Conservation (phyloP, 2,329 filamentous ascomycete species). For the Trichophyton equinum region DNA sequence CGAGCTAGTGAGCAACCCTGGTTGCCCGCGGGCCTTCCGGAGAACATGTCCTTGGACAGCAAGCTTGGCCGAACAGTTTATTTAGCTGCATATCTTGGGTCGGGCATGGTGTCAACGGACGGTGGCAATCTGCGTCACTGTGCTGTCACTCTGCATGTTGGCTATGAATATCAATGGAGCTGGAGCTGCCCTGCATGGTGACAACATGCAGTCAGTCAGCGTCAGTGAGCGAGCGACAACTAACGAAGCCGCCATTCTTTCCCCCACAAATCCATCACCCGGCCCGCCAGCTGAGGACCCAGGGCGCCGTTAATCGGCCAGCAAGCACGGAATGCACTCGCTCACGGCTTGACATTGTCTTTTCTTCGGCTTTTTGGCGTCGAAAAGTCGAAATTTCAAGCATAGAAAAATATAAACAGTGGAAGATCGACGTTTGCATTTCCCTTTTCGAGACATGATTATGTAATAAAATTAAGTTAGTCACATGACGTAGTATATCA, state of each 20-base stretch:
- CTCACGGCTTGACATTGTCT: not conserved
- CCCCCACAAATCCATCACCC: too few species aligned
- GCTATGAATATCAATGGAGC: too few species aligned
- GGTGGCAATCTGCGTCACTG: too few species aligned
- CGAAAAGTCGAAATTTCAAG: not conserved
- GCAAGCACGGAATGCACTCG: too few species aligned
- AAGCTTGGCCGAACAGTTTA: not conserved
- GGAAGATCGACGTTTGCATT: not conserved
- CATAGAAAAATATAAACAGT: too few species aligned
- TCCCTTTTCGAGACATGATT: not conserved
- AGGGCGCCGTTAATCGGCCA: too few species aligned
- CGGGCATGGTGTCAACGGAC: not conserved
- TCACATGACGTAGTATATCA: not conserved
- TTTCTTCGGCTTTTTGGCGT: not conserved
- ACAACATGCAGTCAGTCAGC: too few species aligned
- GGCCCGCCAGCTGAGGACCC: too few species aligned
- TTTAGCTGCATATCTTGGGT: not conserved
- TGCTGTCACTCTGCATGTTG: too few species aligned
- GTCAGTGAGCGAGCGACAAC: too few species aligned
- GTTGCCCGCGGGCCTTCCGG: not conserved
- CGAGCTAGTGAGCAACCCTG: not conserved
- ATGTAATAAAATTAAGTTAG: not conserved
- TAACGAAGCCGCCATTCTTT: too few species aligned
- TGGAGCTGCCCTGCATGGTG: too few species aligned
- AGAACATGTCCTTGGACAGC: not conserved